Conservation (phyloP, 768 basidiomycete species). For the Leccinum broughii region DNA sequence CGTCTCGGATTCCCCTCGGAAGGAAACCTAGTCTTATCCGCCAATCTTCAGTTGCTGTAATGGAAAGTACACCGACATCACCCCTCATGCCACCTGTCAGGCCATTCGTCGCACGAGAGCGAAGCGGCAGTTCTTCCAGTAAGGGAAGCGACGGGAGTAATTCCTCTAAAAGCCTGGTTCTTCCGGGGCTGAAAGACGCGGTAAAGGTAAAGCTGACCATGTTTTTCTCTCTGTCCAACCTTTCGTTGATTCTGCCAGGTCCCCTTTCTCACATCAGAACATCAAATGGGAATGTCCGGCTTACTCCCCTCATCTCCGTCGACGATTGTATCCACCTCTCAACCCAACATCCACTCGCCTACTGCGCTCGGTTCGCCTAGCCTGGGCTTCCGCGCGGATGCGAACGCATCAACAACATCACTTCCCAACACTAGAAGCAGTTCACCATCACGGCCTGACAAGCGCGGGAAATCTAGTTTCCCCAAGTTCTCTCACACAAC, state of each 20-base stretch:
- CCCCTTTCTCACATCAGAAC: constrained; percentile 66
- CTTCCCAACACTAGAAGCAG: constrained; percentile 38
- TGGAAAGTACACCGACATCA: constrained; percentile 46
- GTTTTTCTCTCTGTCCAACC: neutral
- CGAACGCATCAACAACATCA: constrained; percentile 41
- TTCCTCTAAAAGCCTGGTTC: constrained; percentile 33
- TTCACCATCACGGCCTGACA: constrained; percentile 29
- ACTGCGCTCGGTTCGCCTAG: constrained; percentile 37
- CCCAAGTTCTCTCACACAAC: constrained; percentile 32
- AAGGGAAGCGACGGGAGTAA: constrained; percentile 36
- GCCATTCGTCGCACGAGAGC: constrained; percentile 47
- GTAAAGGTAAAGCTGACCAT: constrained; percentile 52
- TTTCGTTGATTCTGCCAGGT: constrained; percentile 41
- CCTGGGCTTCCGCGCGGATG: constrained; percentile 29
- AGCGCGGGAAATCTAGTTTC: constrained; percentile 22
- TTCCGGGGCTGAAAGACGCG: constrained; percentile 71
- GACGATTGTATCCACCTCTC: constrained; percentile 38
- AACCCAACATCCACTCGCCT: constrained; percentile 38
- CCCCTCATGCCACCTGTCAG: constrained; percentile 45
- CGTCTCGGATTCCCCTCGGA: constrained; percentile 11
- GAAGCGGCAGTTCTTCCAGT: constrained; percentile 51
- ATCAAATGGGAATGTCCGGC: constrained; percentile 67
- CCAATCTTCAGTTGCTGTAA: constrained; percentile 55
- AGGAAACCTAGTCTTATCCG: constrained; percentile 44
- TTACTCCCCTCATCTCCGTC: constrained; percentile 76